Evolutionary conservation across 2,329 filamentous ascomycete genomes (phyloP), one percentile per base, ranked within the genome.

Genomic region (Fusarium avenaceum): DNA sequence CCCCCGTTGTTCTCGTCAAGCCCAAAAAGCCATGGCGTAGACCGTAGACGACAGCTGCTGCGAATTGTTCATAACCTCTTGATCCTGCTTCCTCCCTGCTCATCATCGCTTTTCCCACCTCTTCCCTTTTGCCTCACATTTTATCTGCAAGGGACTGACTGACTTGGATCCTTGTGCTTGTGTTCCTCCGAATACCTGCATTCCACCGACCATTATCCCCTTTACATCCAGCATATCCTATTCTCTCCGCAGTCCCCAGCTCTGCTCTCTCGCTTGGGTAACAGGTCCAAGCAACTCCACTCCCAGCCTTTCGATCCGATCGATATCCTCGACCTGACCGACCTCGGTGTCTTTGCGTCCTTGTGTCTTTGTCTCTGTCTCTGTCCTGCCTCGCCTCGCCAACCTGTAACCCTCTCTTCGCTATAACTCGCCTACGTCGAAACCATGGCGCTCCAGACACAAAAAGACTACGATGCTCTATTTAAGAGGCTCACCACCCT

Each of bases 401-500:
- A 49, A 38, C 52, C 56, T 61, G 60, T 55, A 43, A 59, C 62
- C 53, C 48, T 48, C 51, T 43, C 40, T 50, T 44, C 30, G 35
- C 44, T 22, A 30, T 55, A 63, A 56, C 42, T 55, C 30, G 46
- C 58, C 58, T 43, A 40, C 33, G 53, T 63, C 50, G n/a, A 57
- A 71, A 72, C 57, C 63, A 79, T 80, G 78, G 70, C 78, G 56
- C 73, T 75, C 57, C 67, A 67, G 40, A 70, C 67, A 60, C 68
- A 73, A 63, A 72, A 70, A 53, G 75, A 79, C 69, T 71, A 75
- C 43, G 66, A 75, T 55, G 80, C 83, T 40, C 79, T 80, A 67
- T 81, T 85, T 71, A 77, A 81, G 67, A 86, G 89, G 76, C 80
- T 93, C 58, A 80, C 84, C 51, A 77, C 81, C 57, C 85, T 87